Percentiles rank a stretch among this genome's conserved stretches.
phyloP scores from a whole-genome alignment of 169 alveolate genomes.

The Toxoplasma gondii region DNA sequence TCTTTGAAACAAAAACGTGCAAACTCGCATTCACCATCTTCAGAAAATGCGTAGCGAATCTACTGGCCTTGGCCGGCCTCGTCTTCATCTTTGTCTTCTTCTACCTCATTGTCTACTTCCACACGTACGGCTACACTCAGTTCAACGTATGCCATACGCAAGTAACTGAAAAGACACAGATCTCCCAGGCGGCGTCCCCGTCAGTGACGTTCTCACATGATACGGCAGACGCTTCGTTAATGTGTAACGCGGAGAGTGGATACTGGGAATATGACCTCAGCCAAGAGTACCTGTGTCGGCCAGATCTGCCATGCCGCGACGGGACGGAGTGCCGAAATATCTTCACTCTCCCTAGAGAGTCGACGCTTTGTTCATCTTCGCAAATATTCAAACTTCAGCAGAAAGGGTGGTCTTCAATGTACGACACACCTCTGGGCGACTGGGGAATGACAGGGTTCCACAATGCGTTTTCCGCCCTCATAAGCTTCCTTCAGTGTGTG shows the following conservation, averaged over 20 bases:
- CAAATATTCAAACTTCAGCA: constrained; percentile 55
- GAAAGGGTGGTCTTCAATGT: constrained; percentile 46
- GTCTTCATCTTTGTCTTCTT: not conserved
- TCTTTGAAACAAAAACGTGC: constrained; percentile 10
- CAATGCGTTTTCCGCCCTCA: constrained; percentile 39
- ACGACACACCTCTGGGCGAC: constrained; percentile 41
- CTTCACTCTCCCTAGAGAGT: constrained; percentile 39
- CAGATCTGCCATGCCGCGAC: constrained; percentile 43
- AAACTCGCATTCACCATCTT: not conserved
- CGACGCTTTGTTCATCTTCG: constrained; percentile 37
- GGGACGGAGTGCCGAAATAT: constrained; percentile 65
- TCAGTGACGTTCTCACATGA: not conserved
- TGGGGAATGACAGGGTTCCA: constrained; percentile 62
- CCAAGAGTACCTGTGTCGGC: constrained; percentile 51
- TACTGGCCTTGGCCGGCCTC: constrained; percentile 29
- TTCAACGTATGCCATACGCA: not conserved
- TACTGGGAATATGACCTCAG: constrained; percentile 64
- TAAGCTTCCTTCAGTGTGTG: constrained; percentile 55
- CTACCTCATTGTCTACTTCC: constrained; percentile 1
- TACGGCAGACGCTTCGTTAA: not conserved
- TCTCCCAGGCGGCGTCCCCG: not conserved
- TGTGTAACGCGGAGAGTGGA: constrained; percentile 57
- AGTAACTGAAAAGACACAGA: not conserved
- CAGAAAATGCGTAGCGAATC: not conserved
- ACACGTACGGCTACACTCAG: constrained; percentile 35